Conservation (phyloP, 495 filamentous ascomycete species). For the Hyaloscypha variabilis region DNA sequence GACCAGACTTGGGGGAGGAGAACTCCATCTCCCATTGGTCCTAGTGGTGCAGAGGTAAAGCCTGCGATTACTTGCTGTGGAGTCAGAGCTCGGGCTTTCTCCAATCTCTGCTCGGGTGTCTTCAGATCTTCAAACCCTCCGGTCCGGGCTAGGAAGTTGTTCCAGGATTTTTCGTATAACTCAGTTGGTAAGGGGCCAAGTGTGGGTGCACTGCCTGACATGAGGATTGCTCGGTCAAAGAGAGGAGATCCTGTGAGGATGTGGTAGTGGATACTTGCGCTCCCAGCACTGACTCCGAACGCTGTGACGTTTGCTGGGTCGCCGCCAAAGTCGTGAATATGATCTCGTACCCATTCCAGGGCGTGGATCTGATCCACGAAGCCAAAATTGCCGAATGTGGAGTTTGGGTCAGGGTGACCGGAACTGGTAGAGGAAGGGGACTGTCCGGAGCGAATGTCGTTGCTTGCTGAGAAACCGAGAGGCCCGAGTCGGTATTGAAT, state of each 20-base stretch:
- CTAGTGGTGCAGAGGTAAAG: neutral
- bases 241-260: conserved; percentile 18
- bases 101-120: conserved; percentile 2
- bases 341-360: conserved; percentile 69
- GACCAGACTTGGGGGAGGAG: conserved; percentile 2
- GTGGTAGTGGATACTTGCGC: conserved; percentile 18
- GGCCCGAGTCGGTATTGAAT: conserved; percentile 34
- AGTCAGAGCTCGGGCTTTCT: conserved; percentile 13
- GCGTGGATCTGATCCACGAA: conserved; percentile 69
- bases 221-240: conserved; percentile 22
- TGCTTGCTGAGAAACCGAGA: conserved; percentile 36
- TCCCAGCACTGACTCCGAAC: conserved; percentile 56
- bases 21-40: conserved; percentile 12
- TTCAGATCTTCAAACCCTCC: neutral
- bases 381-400: conserved; percentile 56
- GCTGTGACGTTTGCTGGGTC: conserved; percentile 48
- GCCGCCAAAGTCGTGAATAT: conserved; percentile 71
- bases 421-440: conserved; percentile 16
- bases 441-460: conserved; percentile 4
- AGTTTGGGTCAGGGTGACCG: conserved; percentile 29
- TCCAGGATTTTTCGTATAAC: conserved; percentile 12
- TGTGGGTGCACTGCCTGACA: conserved; percentile 16
- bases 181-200: conserved; percentile 9
- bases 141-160: neutral
- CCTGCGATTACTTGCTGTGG: conserved; percentile 6